phyloP scores from a whole-genome alignment of 2,329 filamentous ascomycete genomes.

The Aspergillus unguis region DNA sequence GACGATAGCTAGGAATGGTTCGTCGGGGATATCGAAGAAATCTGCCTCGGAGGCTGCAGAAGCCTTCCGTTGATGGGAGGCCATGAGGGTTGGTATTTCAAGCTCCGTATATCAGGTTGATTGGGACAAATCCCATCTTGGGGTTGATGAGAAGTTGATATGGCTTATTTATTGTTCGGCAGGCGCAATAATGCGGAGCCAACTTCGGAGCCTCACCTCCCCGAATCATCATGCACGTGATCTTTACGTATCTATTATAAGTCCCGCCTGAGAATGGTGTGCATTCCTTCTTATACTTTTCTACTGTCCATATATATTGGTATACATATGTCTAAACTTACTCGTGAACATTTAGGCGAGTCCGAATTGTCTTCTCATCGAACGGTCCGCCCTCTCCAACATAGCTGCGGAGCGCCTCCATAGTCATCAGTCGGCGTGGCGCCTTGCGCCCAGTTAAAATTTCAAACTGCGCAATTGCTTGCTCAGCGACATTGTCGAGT shows the following conservation, averaged over 20 bases:
- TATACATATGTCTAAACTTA: conserved; percentile 16
- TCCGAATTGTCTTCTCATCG: conserved; percentile 39
- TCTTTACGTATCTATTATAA: background rate
- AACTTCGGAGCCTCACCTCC: background rate
- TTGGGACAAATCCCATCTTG: conserved; percentile 2
- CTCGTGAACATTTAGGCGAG: conserved; percentile 25
- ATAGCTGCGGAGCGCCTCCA: conserved; percentile 52
- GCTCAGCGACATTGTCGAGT: conserved; percentile 71
- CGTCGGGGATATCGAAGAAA: conserved; percentile 38
- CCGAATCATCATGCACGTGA: conserved; percentile 1
- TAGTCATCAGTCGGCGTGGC: conserved; percentile 67
- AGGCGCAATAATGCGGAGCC: background rate
- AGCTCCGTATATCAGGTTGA: background rate
- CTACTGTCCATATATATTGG: background rate
- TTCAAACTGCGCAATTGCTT: conserved; percentile 79
- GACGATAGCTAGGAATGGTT: conserved; percentile 25
- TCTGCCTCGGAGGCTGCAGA: conserved; percentile 33
- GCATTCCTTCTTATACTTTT: too few relatives aligned
- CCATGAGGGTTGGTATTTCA: background rate
- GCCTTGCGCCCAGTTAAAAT: conserved; percentile 72
- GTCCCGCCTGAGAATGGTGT: too few relatives aligned
- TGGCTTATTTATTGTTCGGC: too few relatives aligned
- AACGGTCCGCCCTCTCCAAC: conserved; percentile 34
- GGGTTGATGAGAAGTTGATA: background rate
- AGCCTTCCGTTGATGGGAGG: conserved; percentile 20